Base-by-base conservation (phyloP, 2,329 filamentous ascomycete genomes). In the Bipolaris zeicola region DNA sequence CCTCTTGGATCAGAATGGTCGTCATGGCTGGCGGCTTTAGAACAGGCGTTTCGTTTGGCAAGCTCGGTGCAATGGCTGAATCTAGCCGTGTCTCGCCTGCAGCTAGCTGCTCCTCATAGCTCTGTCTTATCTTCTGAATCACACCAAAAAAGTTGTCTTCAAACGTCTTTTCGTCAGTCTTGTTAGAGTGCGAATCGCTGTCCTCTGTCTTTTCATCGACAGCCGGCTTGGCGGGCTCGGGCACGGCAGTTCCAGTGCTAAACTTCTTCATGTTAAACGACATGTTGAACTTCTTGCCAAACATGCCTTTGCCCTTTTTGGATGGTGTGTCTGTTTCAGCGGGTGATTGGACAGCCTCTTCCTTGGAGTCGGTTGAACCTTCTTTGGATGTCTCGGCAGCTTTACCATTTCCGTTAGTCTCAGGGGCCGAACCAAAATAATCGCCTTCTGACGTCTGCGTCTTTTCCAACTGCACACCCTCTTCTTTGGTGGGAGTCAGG, bases 261-360 rank as follows among this genome's bases (percentile, higher is more conserved):
- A 94, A 82, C 76, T 96, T 96, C 80, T 96, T 97, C 68, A 88
- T 89, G 64, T 89, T 88, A 69, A 94, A 92, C 0, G 88, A 87
- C 80, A 85, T 85, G 45, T 89, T 87, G 75, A 96, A 93, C 67
- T 91, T 91, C 78, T 93, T 95, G 41, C 89, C 87, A 72, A 96
- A 96, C 5, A 91, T 80, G 48, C 81, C 78, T 52, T 82, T 88
- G 63, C 86, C 85, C 57, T 69, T 87, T 79, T 74, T 89, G 3
- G 69, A 63, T 10, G 70, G 69, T 1, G 72, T 70, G 28, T 71
- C 70, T 18, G 63, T 56, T 51, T 70, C 76, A 7, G 55, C 86
- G 79, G 52, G 81, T 78, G 74, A 76, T 3, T 69, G 60, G 8
- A 70, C 53, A 10, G 63, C 53, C 36, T 76, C 74, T 26, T 69